Base-by-base conservation (phyloP, 108 stramenopile genomes). In the Fragilaria crotonensis region DNA sequence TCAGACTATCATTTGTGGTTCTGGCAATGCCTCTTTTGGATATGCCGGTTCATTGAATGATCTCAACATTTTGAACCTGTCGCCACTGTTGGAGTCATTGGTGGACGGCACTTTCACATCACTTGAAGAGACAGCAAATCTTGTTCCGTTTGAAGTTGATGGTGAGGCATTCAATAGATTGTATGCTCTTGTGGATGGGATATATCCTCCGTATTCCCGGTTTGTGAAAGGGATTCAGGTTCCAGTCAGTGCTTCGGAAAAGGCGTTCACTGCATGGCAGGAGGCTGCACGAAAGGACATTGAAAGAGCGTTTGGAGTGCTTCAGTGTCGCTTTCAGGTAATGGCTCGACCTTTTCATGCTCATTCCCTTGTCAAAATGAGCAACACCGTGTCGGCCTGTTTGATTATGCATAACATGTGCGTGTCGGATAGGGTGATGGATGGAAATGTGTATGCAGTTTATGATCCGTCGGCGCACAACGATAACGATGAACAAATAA, bases 171-270 rank as follows among this genome's bases (percentile, higher is more conserved):
- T 74, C 33, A 46, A 62, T n/a, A 19, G 57, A 47, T 25, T 64
- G 1, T 71, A 51, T 36, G 30, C 27, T 53, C 52, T 71, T 3
- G 69, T 71, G 19, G 64, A 70, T 68, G 64, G 68, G 0, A 75
- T 70, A 11, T 76, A 70, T 47, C 65, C 69, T 25, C 2, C 4
- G 5, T 36, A 51, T 25, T 3, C n/a, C n/a, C n/a, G n/a, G n/a
- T n/a, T n/a, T n/a, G n/a, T n/a, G n/a, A n/a, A n/a, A n/a, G n/a
- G n/a, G n/a, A n/a, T n/a, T n/a, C n/a, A n/a, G n/a, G n/a, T n/a
- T n/a, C n/a, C 36, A 19, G 26, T 61, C 0, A 67, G 64, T 56
- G 36, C 67, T 41, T 14, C 7, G 30, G 55, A 25, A 48, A 31
- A 23, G 2, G 28, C 3, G n/a, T 68, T 48, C 26, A 31, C 60